Base-by-base conservation (phyloP, 2,329 filamentous ascomycete genomes). In the Ploettnerulaceae sp. region DNA sequence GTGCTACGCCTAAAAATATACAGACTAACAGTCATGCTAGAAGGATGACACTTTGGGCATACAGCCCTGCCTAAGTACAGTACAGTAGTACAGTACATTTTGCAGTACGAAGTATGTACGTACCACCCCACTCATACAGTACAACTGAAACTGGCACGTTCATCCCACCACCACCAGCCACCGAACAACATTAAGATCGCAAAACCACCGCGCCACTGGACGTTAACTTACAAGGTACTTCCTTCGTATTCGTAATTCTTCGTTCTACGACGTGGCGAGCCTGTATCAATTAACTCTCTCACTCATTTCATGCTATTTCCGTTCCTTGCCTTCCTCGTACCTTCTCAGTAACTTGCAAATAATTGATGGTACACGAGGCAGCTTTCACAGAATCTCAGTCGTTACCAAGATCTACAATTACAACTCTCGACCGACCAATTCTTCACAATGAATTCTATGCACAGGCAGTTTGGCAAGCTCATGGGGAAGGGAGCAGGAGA, bases 391-490 rank as follows among this genome's bases (percentile, higher is more conserved):
- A 45, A 28, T 22, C 25, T 28, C 42, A 45, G 26, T 47, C 42
- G 22, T 28, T 48, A 48, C 49, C 28, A 38, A 46, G 32, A 48
- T 26, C 35, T n/a, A n/a, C n/a, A n/a, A n/a, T n/a, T n/a, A 11
- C 33, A 26, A 20, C 29, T 26, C 35, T 20, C 47, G 33, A 51
- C 34, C 22, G 34, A 45, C 39, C 24, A 41, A 48, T 39, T 28
- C 34, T 28, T 17, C 33, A 55, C 59, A 35, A 86, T 86, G 82
- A 80, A 85, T 65, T 77, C 79, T 34, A 76, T 93, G 68, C 82
- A 89, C 62, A 74, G 86, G 54, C 80, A 83, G 61, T 83, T 90
- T 57, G 86, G 84, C 51, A 82, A 78, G 66, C 77, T 90, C 62
- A 75, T 81, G 67, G 80, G 78, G 61, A 77, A 72, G 58, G 68